Conservation (phyloP, 106 monocot genomes). For the Dendrobium catenatum region DNA sequence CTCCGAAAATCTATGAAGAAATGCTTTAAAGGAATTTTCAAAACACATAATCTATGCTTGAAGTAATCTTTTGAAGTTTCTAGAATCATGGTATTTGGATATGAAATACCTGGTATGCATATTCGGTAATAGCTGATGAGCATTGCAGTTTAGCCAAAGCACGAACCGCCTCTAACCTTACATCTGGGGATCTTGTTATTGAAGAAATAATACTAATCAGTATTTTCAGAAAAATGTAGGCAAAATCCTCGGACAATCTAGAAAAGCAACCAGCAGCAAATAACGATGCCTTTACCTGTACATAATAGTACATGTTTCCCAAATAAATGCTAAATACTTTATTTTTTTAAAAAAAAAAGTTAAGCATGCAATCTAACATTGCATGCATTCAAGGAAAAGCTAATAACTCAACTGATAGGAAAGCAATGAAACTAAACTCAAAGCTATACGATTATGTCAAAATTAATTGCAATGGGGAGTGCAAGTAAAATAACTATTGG, state of each 20-base stretch:
- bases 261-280: slow-evolving; percentile 82
- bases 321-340: background rate
- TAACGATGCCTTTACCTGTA: slow-evolving; percentile 76
- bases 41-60: background rate
- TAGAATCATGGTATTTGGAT: background rate
- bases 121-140: slow-evolving; percentile 38
- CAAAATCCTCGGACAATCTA: slow-evolving; percentile 77
- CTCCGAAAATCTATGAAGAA: background rate
- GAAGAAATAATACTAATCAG: slow-evolving; percentile 42
- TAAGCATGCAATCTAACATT: background rate
- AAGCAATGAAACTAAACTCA: background rate
- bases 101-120: slow-evolving; percentile 59
- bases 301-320: background rate
- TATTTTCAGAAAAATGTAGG: slow-evolving; percentile 41
- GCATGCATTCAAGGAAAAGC: background rate
- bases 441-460: background rate
- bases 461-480: background rate
- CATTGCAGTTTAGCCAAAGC: slow-evolving; percentile 64
- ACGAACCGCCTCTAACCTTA: slow-evolving; percentile 47
- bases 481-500: background rate
- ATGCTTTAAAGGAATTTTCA: background rate
- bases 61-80: background rate
- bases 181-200: slow-evolving; percentile 16
- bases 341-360: background rate
- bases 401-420: background rate